A percentile compares a stretch with the other conserved stretches of the same genome.
Evolutionary conservation across 2,329 filamentous ascomycete genomes (phyloP).

Genomic region (Paracoccidioides brasiliensis): DNA sequence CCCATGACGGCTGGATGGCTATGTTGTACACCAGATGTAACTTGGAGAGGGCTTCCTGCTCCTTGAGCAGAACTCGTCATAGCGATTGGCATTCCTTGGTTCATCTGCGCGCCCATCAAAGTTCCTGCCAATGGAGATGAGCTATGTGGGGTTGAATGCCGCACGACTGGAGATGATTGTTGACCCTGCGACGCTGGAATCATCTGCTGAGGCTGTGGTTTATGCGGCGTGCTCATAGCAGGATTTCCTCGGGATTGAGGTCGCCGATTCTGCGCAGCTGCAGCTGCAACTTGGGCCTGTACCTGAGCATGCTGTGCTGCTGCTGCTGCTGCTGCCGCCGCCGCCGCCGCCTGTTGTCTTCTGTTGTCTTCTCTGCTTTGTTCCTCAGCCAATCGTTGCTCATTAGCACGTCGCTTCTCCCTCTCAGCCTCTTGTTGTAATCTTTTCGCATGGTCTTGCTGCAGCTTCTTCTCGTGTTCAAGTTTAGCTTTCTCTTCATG

Average conservation of each 20-base stretch:
- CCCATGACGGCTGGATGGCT: conserved; percentile 33
- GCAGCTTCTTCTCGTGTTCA: conserved; percentile 35
- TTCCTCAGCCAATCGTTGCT: conserved; percentile 33
- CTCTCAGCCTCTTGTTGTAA: conserved; percentile 36
- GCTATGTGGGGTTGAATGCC: conserved; percentile 34
- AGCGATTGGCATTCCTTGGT: conserved; percentile 30
- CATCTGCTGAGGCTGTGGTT: conserved; percentile 23
- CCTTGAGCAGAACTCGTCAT: conserved; percentile 33
- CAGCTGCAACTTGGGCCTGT: conserved; percentile 28
- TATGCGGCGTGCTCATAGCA: conserved; percentile 15
- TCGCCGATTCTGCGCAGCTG: conserved; percentile 39
- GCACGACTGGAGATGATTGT: conserved; percentile 35
- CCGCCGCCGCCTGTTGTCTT: conserved; percentile 29
- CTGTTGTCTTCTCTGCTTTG: conserved; percentile 28
- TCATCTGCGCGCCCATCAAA: conserved; percentile 25
- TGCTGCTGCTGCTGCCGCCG: conserved; percentile 35
- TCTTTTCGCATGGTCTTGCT: conserved; percentile 37
- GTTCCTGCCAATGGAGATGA: conserved; percentile 34
- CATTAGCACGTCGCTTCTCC: conserved; percentile 34
- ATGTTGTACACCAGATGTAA: conserved; percentile 35
- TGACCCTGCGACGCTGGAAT: conserved; percentile 27
- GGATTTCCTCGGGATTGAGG: conserved; percentile 34
- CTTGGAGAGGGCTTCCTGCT: conserved; percentile 34
- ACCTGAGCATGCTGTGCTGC: conserved; percentile 32
- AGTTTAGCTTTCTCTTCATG: conserved; percentile 54